phyloP scores from a whole-genome alignment of 225 moss, liverwort and hornwort species.

The Polytrichum commune region DNA sequence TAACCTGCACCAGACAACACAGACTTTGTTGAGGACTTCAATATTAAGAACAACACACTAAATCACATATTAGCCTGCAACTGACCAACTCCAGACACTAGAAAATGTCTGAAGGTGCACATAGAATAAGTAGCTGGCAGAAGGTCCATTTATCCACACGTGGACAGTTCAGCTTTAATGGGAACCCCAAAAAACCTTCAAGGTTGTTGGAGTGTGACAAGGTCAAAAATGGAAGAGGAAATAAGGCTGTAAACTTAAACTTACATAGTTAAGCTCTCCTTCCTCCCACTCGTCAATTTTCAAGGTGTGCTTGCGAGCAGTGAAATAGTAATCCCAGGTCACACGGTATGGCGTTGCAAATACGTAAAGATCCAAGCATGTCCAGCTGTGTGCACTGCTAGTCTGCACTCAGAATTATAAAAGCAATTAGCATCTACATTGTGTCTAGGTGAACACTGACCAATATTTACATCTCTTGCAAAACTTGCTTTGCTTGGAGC shows the following conservation, averaged over 20 bases:
- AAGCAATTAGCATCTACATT: not conserved
- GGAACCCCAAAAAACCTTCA: too few relatives aligned
- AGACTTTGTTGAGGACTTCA: slow-evolving; percentile 4
- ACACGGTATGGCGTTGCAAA: slow-evolving; percentile 73
- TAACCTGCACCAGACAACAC: slow-evolving; percentile 37
- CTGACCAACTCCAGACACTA: too few relatives aligned
- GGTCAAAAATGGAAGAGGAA: not conserved
- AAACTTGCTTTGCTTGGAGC: not conserved
- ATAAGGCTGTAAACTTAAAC: slow-evolving; percentile 15
- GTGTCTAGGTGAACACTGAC: not conserved
- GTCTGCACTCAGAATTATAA: slow-evolving; percentile 30
- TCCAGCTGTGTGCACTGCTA: slow-evolving; percentile 63
- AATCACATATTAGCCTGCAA: too few relatives aligned
- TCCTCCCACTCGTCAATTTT: slow-evolving; percentile 64
- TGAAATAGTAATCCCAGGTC: slow-evolving; percentile 76
- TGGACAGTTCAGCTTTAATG: too few relatives aligned
- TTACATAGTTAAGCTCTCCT: slow-evolving; percentile 65
- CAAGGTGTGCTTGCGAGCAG: slow-evolving; percentile 67
- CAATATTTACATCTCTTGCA: not conserved
- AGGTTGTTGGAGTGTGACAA: not conserved
- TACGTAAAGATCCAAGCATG: slow-evolving; percentile 72
- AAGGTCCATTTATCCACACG: too few relatives aligned
- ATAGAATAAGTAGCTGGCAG: too few relatives aligned
- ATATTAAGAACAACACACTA: too few relatives aligned
- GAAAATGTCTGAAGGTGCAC: too few relatives aligned